A percentile compares a stretch with the other conserved stretches of the same genome.
Evolutionary conservation across 768 basidiomycete species (phyloP).

Genomic region (Lanmaoa rubissima): DNA sequence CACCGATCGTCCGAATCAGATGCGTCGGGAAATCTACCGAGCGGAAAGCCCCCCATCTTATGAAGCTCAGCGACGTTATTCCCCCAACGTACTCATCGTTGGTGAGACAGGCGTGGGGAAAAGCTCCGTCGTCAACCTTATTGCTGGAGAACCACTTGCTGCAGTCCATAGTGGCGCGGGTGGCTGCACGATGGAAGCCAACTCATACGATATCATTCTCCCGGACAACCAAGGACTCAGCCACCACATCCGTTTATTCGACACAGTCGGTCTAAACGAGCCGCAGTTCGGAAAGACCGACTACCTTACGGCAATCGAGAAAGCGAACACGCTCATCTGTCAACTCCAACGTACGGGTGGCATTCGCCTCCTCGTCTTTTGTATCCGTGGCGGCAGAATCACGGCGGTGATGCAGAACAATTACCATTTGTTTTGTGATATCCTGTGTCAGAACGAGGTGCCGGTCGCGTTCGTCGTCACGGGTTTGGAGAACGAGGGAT

Average conservation of each 20-base stretch:
- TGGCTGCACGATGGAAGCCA: constrained; percentile 37
- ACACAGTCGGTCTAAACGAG: constrained; percentile 36
- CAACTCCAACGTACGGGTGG: constrained; percentile 31
- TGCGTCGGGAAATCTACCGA: constrained; percentile 4
- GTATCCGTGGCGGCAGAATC: constrained; percentile 33
- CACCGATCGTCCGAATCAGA: constrained; percentile 6
- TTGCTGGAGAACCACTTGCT: constrained; percentile 30
- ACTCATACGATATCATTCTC: constrained; percentile 27
- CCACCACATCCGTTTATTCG: constrained; percentile 30
- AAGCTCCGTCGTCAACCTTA: constrained; percentile 42
- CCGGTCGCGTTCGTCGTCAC: constrained; percentile 34
- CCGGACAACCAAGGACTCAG: constrained; percentile 13
- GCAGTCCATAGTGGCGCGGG: constrained; percentile 26
- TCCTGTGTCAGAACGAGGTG: constrained; percentile 31
- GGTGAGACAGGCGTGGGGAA: constrained; percentile 36
- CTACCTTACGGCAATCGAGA: constrained; percentile 31
- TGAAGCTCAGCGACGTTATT: constrained; percentile 12
- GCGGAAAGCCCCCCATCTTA: constrained; percentile 22
- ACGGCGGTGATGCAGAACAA: constrained; percentile 31
- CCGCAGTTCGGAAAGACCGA: constrained; percentile 16
- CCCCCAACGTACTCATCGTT: constrained; percentile 40
- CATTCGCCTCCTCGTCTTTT: constrained; percentile 34
- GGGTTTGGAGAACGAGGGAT: constrained; percentile 31
- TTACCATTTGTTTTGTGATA: constrained; percentile 30
- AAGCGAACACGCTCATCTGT: constrained; percentile 36